Base-by-base conservation (phyloP, 2,329 filamentous ascomycete genomes). In the Calonectria montana region DNA sequence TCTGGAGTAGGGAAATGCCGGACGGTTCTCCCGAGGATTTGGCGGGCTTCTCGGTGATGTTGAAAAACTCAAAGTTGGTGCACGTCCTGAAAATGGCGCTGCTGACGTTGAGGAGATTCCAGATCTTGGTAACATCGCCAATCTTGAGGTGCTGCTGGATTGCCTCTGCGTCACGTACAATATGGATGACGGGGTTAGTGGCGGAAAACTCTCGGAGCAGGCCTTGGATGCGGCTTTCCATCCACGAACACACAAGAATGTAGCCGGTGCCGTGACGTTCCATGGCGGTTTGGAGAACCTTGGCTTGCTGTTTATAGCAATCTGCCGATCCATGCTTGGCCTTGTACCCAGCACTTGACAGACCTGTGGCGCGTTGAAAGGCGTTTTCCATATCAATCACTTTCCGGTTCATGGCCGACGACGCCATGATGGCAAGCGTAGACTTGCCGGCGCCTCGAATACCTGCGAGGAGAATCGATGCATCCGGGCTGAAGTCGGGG, bases 21-120 rank as follows among this genome's bases (percentile, higher is more conserved):
- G 27, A 59, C n/a, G 48, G 65, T 67, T 55, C 21, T 7, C 39
- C 45, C 6, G 47, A 55, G 29, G 75, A 78, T 75, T 76, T 79
- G 50, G 83, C 79, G 6, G 80, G 80, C 21, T 83, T 85, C 78
- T 94, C 92, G 2, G 92, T 92, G 18, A 94, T 85, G 76, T 95
- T 95, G 84, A 91, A 94, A 80, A 94, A 96, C 78, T 95, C 93
- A 73, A 93, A 89, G 75, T 94, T 95, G 13, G 92, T 92, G 79
- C 91, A 94, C 2, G 87, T 87, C 61, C 92, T 87, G 75, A 94
- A 91, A 18, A 93, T 88, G 2, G 87, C 84, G 25, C 86, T 87
- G 74, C 88, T 90, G 16, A 88, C 87, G 21, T 88, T 86, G 29
- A 94, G 82, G 8, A 94, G 85, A 55, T 89, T 89, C 50, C 87